A percentile compares a stretch with the other conserved stretches of the same genome.
Conservation (phyloP, 805 yeast genomes). For the Yarrowia hollandica region DNA sequence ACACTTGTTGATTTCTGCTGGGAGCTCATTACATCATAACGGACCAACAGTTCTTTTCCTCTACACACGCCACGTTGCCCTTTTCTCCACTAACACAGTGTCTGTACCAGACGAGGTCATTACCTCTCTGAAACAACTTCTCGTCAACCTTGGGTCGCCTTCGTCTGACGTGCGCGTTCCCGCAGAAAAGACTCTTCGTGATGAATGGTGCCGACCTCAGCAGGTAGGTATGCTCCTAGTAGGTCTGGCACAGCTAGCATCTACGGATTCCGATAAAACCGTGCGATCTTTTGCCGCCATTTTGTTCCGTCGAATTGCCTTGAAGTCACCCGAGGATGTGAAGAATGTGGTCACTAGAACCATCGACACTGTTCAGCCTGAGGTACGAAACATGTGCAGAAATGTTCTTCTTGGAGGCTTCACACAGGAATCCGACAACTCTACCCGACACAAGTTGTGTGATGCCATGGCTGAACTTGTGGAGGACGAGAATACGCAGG, state of each 20-base stretch:
- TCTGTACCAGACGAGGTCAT: constrained; percentile 61
- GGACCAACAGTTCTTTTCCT: neutral
- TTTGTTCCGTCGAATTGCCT: constrained; percentile 81
- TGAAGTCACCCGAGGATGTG: constrained; percentile 69
- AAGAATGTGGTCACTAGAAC: constrained; percentile 71
- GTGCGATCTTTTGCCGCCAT: constrained; percentile 75
- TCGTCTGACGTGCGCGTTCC: constrained; percentile 71
- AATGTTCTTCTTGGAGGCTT: constrained; percentile 71
- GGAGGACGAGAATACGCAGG: constrained; percentile 27
- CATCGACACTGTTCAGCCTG: constrained; percentile 64
- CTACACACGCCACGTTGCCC: neutral
- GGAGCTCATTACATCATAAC: no score
- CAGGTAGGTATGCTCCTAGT: constrained; percentile 69
- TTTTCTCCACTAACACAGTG: constrained; percentile 16
- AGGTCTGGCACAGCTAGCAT: constrained; percentile 79
- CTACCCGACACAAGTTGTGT: constrained; percentile 85
- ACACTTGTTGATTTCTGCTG: no score
- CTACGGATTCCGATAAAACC: constrained; percentile 59
- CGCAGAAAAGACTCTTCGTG: constrained; percentile 73
- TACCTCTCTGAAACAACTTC: constrained; percentile 53
- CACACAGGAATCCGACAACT: constrained; percentile 61
- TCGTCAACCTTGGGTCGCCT: constrained; percentile 71
- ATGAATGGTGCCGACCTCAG: constrained; percentile 62
- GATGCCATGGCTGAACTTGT: constrained; percentile 95
- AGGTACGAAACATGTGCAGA: constrained; percentile 63